Percentiles rank a stretch among this genome's conserved stretches.
Evolutionary conservation across 1,139 yeast genomes (phyloP).

Genomic region (Yamadazyma trypodendri): DNA sequence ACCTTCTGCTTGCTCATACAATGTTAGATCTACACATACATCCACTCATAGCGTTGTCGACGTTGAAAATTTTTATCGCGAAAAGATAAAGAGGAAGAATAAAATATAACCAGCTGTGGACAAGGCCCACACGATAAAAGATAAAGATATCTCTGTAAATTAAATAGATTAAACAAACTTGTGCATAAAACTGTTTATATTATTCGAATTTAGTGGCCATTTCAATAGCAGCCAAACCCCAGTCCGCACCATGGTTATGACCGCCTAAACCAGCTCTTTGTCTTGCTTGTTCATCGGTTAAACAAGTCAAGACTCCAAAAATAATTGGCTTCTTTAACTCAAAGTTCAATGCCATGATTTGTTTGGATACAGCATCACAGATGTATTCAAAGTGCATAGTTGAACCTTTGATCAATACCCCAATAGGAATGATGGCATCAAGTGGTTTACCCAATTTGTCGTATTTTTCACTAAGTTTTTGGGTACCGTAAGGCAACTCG

Average conservation of each 20-base stretch:
- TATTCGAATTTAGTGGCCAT: constrained; percentile 62
- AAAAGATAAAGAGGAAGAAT: not conserved
- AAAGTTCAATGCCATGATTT: constrained; percentile 79
- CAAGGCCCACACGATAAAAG: too few species aligned
- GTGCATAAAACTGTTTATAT: not conserved
- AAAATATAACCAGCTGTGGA: too few species aligned
- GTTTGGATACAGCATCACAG: constrained; percentile 85
- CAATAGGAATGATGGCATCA: constrained; percentile 92
- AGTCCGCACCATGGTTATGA: constrained; percentile 96
- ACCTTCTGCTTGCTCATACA: not conserved
- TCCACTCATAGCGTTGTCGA: constrained; percentile 27
- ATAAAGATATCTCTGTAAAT: too few species aligned
- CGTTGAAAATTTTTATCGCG: constrained; percentile 19
- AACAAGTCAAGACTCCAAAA: constrained; percentile 89
- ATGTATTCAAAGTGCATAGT: constrained; percentile 98
- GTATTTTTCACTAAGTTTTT: constrained; percentile 50
- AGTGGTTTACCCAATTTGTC: constrained; percentile 47
- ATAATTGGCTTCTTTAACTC: constrained; percentile 75
- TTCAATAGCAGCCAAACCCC: constrained; percentile 99
- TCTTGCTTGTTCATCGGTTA: constrained; percentile 92
- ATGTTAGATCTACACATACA: constrained; percentile 19
- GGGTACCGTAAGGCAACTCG: constrained; percentile 84
- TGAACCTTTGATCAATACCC: constrained; percentile 91
- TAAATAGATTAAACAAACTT: too few species aligned
- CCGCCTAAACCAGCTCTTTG: constrained; percentile 86